phyloP scores from a whole-genome alignment of 495 filamentous ascomycete genomes.

The Penicillium alfredii region DNA sequence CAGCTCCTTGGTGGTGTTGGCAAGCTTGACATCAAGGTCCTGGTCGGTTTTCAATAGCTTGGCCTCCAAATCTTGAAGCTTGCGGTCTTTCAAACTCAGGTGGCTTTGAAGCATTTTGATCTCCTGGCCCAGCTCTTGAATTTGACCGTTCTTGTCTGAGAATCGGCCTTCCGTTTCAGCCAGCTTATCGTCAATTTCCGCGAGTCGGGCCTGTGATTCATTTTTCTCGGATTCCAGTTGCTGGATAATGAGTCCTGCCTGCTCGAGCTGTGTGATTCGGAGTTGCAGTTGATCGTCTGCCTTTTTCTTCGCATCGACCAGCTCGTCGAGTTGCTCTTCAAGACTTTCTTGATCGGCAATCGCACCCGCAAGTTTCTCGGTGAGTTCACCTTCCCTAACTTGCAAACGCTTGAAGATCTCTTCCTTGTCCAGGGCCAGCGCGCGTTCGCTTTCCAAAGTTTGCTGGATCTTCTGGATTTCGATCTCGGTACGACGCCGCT shows the following conservation, averaged over 20 bases:
- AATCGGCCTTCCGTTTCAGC: conserved; percentile 59
- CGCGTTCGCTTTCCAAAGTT: conserved; percentile 89
- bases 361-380: conserved; percentile 87
- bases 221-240: conserved; percentile 80
- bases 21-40: conserved; percentile 82
- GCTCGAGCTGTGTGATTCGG: conserved; percentile 76
- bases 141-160: conserved; percentile 61
- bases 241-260: conserved; percentile 80
- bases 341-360: conserved; percentile 90
- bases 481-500: conserved; percentile 76
- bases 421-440: conserved; percentile 92
- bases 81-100: conserved; percentile 81
- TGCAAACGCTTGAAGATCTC: conserved; percentile 97
- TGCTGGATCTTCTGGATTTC: conserved; percentile 88
- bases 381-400: conserved; percentile 76
- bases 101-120: conserved; percentile 91
- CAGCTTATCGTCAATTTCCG: conserved; percentile 61
- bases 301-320: conserved; percentile 84
- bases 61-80: conserved; percentile 78
- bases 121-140: conserved; percentile 70
- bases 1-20: conserved; percentile 74
- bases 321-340: conserved; percentile 85
- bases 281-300: conserved; percentile 79
- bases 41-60: conserved; percentile 83
- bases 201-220: conserved; percentile 58